Percentiles rank a stretch among this genome's conserved stretches.
Evolutionary conservation across 352 stramenopile species (phyloP).

Genomic region (Pythium sp.): DNA sequence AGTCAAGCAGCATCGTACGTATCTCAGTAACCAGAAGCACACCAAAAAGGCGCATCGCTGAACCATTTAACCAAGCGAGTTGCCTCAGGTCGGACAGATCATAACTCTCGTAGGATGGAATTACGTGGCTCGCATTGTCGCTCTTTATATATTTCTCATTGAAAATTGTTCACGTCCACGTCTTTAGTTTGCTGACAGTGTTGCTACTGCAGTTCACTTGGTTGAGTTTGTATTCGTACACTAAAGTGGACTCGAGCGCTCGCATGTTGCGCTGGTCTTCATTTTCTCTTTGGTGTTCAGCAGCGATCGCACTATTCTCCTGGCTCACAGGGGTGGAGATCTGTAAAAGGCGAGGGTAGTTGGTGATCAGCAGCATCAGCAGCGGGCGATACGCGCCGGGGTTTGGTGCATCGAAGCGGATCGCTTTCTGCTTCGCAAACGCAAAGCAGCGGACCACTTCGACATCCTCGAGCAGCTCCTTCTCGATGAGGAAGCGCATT

Average conservation of each 20-base stretch:
- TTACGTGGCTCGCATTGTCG: neutral
- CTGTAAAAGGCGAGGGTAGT: conserved; percentile 28
- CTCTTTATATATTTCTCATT: conserved; percentile 7
- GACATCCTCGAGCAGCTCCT: conserved; percentile 31
- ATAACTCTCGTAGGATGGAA: neutral
- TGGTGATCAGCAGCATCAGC: conserved; percentile 33
- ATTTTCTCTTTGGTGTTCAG: neutral
- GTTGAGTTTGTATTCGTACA: conserved; percentile 53
- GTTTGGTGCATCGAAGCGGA: conserved; percentile 25
- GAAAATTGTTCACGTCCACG: neutral
- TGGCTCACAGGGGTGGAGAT: conserved; percentile 9
- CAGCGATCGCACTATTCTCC: neutral
- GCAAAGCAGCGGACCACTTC: conserved; percentile 38
- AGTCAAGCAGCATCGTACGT: neutral
- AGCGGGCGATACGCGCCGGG: conserved; percentile 36
- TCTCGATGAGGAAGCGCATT: conserved; percentile 28
- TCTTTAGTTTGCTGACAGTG: conserved; percentile 6
- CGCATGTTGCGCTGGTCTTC: conserved; percentile 22
- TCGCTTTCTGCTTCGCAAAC: conserved; percentile 32
- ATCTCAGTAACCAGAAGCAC: neutral
- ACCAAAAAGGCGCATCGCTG: neutral
- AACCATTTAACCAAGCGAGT: neutral
- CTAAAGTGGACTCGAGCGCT: conserved; percentile 41
- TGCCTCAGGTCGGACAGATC: neutral
- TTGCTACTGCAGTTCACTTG: neutral